Conservation (phyloP, 345 rosid genomes). For the Acer yangbiense region DNA sequence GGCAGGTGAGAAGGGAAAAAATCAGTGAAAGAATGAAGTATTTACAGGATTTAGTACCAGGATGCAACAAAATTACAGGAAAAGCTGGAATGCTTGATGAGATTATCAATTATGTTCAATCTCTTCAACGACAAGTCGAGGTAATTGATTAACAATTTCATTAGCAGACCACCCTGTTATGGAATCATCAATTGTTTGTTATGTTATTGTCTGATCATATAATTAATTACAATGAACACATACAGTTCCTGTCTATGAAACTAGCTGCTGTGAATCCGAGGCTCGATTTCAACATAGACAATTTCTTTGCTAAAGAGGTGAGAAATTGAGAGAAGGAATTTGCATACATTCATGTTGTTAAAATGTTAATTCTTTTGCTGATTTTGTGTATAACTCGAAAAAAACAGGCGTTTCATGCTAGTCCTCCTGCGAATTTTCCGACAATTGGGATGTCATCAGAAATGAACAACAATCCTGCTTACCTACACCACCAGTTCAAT, state of each 20-base stretch:
- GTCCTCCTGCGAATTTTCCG: slow-evolving; percentile 32
- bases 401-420: no score
- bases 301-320: slow-evolving; percentile 60
- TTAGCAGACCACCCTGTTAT: neutral
- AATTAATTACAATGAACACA: slow-evolving; percentile 17
- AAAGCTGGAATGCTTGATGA: slow-evolving; percentile 92
- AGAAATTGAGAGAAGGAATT: neutral
- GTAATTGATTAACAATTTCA: slow-evolving; percentile 25
- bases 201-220: neutral
- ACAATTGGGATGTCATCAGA: slow-evolving; percentile 53
- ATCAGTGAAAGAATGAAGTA: slow-evolving; percentile 87
- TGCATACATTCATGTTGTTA: neutral
- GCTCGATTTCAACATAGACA: slow-evolving; percentile 53
- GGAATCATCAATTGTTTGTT: no score
- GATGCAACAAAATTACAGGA: slow-evolving; percentile 71
- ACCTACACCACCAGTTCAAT: slow-evolving; percentile 49
- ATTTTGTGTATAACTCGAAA: no score
- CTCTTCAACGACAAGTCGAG: slow-evolving; percentile 81
- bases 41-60: slow-evolving; percentile 79
- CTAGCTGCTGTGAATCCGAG: slow-evolving; percentile 66
- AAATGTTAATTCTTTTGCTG: no score
- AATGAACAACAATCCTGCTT: slow-evolving; percentile 34
- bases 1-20: slow-evolving; percentile 83
- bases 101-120: slow-evolving; percentile 79
- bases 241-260: slow-evolving; percentile 79